These are phyloP conservation scores for Annulohypoxylon nitens DNA, from an alignment of 495 filamentous ascomycete genomes.

Conservation along the genomic window DNA sequence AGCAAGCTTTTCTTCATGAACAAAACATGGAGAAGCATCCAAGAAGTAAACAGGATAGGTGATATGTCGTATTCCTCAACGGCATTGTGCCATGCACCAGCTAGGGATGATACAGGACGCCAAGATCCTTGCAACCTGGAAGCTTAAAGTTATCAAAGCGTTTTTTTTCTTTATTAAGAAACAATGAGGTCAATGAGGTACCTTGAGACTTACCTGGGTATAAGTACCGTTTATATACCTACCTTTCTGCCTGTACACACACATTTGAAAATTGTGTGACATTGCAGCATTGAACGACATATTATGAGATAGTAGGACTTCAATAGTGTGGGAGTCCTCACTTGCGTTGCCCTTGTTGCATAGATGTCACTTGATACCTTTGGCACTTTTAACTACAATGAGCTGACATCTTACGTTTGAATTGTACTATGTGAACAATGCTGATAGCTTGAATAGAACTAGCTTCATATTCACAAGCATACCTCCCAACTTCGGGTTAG, in stretches of 20 bases:
- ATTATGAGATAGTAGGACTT: background rate
- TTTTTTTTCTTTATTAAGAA: slow-evolving; percentile 6
- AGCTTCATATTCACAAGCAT: background rate
- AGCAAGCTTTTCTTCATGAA: slow-evolving; percentile 36
- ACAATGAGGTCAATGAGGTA: background rate
- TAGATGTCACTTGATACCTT: background rate
- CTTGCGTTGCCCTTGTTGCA: background rate
- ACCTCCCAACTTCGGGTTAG: background rate
- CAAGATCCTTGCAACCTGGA: background rate
- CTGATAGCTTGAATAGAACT: background rate
- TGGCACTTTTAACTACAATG: background rate
- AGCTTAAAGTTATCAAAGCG: background rate
- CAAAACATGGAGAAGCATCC: background rate
- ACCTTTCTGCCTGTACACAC: background rate
- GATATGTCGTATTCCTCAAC: slow-evolving; percentile 18
- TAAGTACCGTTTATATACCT: background rate
- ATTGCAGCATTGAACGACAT: background rate
- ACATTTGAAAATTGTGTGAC: background rate
- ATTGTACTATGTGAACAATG: background rate
- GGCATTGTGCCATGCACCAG: background rate
- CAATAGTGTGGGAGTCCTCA: background rate
- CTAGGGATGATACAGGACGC: slow-evolving; percentile 7
- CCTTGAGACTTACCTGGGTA: background rate
- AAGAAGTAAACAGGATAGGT: slow-evolving; percentile 13
- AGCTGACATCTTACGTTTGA: slow-evolving; percentile 7